Conservation (phyloP, 805 yeast genomes). For the Wickerhamiella spandovensis region DNA sequence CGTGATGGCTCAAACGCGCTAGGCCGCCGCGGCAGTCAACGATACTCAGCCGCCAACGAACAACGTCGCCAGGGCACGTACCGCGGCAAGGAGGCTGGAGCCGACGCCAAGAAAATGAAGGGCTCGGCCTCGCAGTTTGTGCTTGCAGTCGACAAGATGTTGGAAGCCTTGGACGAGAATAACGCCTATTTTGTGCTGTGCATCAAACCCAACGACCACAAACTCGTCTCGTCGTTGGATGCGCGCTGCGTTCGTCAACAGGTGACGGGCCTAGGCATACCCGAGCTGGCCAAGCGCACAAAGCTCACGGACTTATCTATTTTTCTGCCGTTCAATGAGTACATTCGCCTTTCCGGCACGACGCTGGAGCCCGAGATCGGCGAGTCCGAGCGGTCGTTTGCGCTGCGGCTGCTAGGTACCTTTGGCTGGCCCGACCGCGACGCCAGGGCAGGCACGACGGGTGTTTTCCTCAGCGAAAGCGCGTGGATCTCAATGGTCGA, state of each 20-base stretch:
- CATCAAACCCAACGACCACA: constrained; percentile 30
- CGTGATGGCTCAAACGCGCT: not conserved
- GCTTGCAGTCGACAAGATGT: constrained; percentile 24
- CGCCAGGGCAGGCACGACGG: constrained; percentile 28
- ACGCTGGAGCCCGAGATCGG: constrained; percentile 2
- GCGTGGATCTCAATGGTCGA: constrained; percentile 30
- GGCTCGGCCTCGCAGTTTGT: constrained; percentile 19
- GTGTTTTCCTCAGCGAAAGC: constrained; percentile 28
- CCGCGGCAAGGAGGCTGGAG: constrained; percentile 5
- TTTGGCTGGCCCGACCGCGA: constrained; percentile 28
- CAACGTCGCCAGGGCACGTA: constrained; percentile 6
- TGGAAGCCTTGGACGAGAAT: constrained; percentile 27
- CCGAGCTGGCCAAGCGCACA: constrained; percentile 29
- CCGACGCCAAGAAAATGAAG: constrained; percentile 4
- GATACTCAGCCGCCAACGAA: constrained; percentile 10
- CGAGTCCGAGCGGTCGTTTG: constrained; percentile 24
- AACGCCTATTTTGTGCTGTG: constrained; percentile 31
- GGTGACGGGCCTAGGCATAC: constrained; percentile 28
- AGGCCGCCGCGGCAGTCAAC: constrained; percentile 3
- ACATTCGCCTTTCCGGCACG: constrained; percentile 13
- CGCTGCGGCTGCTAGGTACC: constrained; percentile 18
- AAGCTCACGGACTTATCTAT: constrained; percentile 26
- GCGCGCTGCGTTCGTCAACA: constrained; percentile 32
- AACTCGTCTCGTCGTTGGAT: constrained; percentile 27
- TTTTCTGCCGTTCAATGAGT: constrained; percentile 28